phyloP scores from a whole-genome alignment of 768 basidiomycete species.

The Mycena venus region DNA sequence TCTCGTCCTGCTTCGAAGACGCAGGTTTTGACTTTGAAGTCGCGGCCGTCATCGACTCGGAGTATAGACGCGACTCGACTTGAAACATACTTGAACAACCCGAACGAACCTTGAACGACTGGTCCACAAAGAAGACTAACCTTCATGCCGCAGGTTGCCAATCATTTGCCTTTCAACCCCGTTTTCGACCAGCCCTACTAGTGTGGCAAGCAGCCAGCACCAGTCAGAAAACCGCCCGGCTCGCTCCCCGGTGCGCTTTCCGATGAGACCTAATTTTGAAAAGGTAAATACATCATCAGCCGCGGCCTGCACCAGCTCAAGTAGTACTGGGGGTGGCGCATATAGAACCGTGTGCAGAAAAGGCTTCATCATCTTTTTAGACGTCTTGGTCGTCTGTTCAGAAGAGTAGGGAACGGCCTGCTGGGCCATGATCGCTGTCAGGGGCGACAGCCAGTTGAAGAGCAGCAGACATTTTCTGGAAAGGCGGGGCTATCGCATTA shows the following conservation, averaged over 20 bases:
- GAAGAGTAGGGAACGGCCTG: constrained; percentile 75
- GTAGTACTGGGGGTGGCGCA: constrained; percentile 84
- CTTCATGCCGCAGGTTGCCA: constrained; percentile 71
- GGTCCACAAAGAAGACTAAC: constrained; percentile 49
- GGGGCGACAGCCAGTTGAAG: constrained; percentile 87
- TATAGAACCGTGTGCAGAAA: constrained; percentile 83
- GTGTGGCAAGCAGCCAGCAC: constrained; percentile 87
- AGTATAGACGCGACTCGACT: constrained; percentile 83
- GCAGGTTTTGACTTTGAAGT: constrained; percentile 79
- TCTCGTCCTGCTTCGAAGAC: constrained; percentile 72
- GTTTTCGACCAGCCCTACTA: constrained; percentile 88
- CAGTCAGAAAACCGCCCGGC: constrained; percentile 85
- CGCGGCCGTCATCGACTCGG: constrained; percentile 78
- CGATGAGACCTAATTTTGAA: constrained; percentile 77
- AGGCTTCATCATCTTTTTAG: constrained; percentile 61
- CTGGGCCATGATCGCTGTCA: constrained; percentile 79
- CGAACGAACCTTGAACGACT: constrained; percentile 15
- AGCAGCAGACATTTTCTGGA: constrained; percentile 83
- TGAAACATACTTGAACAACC: constrained; percentile 18
- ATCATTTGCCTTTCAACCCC: constrained; percentile 84
- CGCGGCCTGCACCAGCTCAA: constrained; percentile 80
- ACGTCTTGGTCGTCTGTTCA: constrained; percentile 52
- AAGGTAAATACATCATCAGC: constrained; percentile 88
- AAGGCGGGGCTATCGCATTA: constrained; percentile 7
- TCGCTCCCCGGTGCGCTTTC: constrained; percentile 72